Conservation (phyloP, 768 basidiomycete species). For the Leucogyrophana mollusca region DNA sequence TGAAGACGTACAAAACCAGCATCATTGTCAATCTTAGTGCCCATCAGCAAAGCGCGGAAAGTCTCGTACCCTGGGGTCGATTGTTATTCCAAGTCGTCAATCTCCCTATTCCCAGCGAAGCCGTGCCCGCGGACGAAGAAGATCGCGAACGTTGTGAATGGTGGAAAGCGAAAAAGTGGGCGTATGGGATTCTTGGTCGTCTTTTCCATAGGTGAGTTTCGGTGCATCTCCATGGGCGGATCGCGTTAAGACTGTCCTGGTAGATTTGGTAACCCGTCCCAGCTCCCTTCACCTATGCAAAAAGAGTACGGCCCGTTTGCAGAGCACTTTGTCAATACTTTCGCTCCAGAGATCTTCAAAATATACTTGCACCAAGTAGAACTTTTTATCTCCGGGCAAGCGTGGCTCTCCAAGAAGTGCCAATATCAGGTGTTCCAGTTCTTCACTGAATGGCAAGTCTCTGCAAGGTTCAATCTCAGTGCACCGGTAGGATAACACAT, state of each 20-base stretch:
- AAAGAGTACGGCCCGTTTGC: slow-evolving; percentile 71
- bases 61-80: slow-evolving; percentile 84
- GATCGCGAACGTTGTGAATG: slow-evolving; percentile 79
- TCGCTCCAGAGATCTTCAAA: slow-evolving; percentile 86
- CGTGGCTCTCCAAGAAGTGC: slow-evolving; percentile 81
- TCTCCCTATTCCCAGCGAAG: slow-evolving; percentile 60
- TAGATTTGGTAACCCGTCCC: slow-evolving; percentile 85
- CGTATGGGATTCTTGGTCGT: slow-evolving; percentile 74
- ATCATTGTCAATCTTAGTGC: slow-evolving; percentile 70
- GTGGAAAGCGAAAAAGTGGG: slow-evolving; percentile 96
- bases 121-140: slow-evolving; percentile 69
- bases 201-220: slow-evolving; percentile 71
- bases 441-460: slow-evolving; percentile 80
- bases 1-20: slow-evolving; percentile 84
- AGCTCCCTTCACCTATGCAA: slow-evolving; percentile 73
- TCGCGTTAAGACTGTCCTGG: slow-evolving; percentile 8
- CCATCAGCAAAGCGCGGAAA: slow-evolving; percentile 74
- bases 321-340: slow-evolving; percentile 70
- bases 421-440: slow-evolving; percentile 83
- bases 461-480: background rate
- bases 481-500: slow-evolving; percentile 10
- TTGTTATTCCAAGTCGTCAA: slow-evolving; percentile 81
- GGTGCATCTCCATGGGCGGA: background rate
- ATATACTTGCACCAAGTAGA: slow-evolving; percentile 68
- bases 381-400: slow-evolving; percentile 67